phyloP scores from a whole-genome alignment of 1,139 yeast genomes.

The Saccharomyces hybrid region DNA sequence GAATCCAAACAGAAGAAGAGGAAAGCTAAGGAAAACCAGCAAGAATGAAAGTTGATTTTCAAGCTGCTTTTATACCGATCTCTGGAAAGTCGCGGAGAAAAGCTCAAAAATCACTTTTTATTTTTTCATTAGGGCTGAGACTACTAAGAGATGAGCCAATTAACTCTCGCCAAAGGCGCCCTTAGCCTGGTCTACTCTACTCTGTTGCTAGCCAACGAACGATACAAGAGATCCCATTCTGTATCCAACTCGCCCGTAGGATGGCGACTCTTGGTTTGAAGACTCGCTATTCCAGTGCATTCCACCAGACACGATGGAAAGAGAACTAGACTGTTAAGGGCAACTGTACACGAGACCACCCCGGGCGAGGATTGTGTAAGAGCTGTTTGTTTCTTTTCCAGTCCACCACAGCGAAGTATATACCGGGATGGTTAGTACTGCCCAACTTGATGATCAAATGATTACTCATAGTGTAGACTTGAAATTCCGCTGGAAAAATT shows the following conservation, averaged over 20 bases:
- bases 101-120: neutral
- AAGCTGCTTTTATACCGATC: neutral
- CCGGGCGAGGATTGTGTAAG: neutral
- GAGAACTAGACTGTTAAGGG: neutral
- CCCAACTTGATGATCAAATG: neutral
- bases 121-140: neutral
- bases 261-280: no score
- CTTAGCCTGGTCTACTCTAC: no score
- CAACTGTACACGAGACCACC: neutral
- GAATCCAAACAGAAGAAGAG: neutral
- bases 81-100: neutral
- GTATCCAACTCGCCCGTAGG: no score
- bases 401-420: neutral
- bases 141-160: neutral
- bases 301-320: neutral
- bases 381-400: neutral
- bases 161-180: no score
- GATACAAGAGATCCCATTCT: neutral
- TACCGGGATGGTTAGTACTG: neutral
- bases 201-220: no score
- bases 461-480: slow-evolving; percentile 4
- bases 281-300: no score
- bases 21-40: neutral
- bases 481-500: slow-evolving; percentile 4
- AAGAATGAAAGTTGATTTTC: neutral